phyloP scores from a whole-genome alignment of 306 rosid genomes.

The Pyrus pyrifolia region DNA sequence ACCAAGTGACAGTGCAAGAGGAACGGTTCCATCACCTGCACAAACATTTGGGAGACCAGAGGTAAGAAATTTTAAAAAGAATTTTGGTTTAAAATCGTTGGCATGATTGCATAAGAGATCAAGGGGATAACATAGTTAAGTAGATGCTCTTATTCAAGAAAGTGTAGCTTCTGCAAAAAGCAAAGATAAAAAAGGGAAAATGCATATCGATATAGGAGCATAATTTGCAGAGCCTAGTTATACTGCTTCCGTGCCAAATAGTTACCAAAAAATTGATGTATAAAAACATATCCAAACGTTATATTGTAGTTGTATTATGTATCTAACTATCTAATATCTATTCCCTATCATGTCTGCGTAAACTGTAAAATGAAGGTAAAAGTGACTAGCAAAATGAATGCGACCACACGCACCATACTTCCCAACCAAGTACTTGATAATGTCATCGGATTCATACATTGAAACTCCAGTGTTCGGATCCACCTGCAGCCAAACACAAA shows the following conservation, averaged over 20 bases:
- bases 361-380: neutral
- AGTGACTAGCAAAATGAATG: neutral
- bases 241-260: neutral
- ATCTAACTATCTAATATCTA: neutral
- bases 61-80: neutral
- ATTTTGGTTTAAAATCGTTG: neutral
- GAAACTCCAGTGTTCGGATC: constrained; percentile 90
- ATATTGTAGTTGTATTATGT: neutral
- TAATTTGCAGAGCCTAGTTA: neutral
- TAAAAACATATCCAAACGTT: neutral
- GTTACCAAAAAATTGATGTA: neutral
- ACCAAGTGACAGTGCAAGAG: constrained; percentile 75
- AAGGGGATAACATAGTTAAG: neutral
- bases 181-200: neutral
- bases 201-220: neutral
- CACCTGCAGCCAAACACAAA: constrained; percentile 48
- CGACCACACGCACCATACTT: constrained; percentile 59
- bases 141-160: neutral
- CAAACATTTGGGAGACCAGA: neutral
- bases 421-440: constrained; percentile 74
- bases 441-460: constrained; percentile 96
- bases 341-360: neutral
- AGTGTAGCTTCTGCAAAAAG: neutral
- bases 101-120: neutral
- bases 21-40: constrained; percentile 82